Percentiles rank a stretch among this genome's conserved stretches.
Evolutionary conservation across 805 yeast genomes (phyloP).

Genomic region (Candida argentea): DNA sequence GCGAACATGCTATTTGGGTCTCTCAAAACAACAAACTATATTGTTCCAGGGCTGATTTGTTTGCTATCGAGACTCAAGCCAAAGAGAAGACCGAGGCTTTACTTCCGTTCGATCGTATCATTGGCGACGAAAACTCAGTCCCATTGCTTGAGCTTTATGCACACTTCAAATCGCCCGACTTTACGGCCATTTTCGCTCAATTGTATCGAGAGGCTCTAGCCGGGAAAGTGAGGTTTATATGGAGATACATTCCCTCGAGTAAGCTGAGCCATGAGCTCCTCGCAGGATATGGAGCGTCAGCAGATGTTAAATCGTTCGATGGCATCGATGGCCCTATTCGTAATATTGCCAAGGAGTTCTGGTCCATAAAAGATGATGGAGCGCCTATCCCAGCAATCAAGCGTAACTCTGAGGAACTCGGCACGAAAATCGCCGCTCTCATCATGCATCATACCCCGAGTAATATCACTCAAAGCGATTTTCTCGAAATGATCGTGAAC

Average conservation of each 20-base stretch:
- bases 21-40: conserved; percentile 42
- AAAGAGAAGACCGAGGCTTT: conserved; percentile 10
- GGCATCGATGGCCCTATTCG: conserved; percentile 58
- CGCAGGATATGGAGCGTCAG: conserved; percentile 58
- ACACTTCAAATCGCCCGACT: conserved; percentile 38
- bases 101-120: conserved; percentile 49
- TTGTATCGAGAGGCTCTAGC: conserved; percentile 47
- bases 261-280: conserved; percentile 10
- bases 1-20: conserved; percentile 33
- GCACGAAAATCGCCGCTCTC: conserved; percentile 30
- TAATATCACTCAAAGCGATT: conserved; percentile 16
- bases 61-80: conserved; percentile 60
- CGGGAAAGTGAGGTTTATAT: conserved; percentile 62
- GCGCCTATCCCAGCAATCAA: conserved; percentile 20
- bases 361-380: conserved; percentile 5
- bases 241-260: conserved; percentile 54
- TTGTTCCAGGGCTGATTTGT: conserved; percentile 64
- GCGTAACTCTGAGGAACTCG: conserved; percentile 26
- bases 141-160: conserved; percentile 65
- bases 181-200: conserved; percentile 47
- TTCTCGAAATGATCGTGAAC: conserved; percentile 29
- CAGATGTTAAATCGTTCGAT: conserved; percentile 57
- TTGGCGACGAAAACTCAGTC: conserved; percentile 38
- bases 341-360: conserved; percentile 16
- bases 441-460: conserved; percentile 16